Conservation (phyloP, 352 stramenopile species). For the Phytophthora megakarya region DNA sequence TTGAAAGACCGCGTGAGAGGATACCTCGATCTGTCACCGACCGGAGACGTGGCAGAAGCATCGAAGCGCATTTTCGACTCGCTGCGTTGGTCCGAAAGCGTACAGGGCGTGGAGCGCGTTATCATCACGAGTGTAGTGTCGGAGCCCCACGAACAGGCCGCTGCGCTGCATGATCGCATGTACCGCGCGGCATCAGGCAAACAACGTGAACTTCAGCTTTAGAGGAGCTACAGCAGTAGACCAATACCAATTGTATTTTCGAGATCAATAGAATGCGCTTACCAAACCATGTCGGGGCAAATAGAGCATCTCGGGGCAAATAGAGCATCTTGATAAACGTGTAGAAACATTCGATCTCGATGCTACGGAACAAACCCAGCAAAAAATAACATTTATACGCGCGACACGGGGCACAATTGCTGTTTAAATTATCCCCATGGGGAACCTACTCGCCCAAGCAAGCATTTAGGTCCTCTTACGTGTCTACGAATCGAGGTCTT, state of each 20-base stretch:
- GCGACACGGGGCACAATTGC: background rate
- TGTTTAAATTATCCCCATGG: conserved; percentile 18
- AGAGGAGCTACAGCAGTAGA: conserved; percentile 19
- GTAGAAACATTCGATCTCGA: background rate
- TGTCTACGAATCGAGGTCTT: conserved; percentile 80
- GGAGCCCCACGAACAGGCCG: conserved; percentile 67
- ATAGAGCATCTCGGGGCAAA: conserved; percentile 29
- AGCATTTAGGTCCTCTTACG: conserved; percentile 12
- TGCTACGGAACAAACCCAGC: too few relatives aligned
- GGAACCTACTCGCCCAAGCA: conserved; percentile 14
- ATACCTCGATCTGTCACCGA: conserved; percentile 82
- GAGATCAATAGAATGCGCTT: conserved; percentile 23
- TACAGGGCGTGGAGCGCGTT: conserved; percentile 70
- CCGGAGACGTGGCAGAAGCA: conserved; percentile 70
- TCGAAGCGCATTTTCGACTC: conserved; percentile 84
- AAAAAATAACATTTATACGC: background rate
- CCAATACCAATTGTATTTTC: conserved; percentile 22
- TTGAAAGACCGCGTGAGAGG: conserved; percentile 58
- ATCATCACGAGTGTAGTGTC: conserved; percentile 64
- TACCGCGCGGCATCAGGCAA: conserved; percentile 85
- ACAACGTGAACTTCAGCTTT: conserved; percentile 51
- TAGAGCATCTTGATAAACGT: conserved; percentile 25
- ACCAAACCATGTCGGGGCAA: background rate
- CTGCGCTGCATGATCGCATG: conserved; percentile 84
- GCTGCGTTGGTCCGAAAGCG: conserved; percentile 84